Conservation (phyloP, 164 flowering plant genomes). For the Sextonia rubra region DNA sequence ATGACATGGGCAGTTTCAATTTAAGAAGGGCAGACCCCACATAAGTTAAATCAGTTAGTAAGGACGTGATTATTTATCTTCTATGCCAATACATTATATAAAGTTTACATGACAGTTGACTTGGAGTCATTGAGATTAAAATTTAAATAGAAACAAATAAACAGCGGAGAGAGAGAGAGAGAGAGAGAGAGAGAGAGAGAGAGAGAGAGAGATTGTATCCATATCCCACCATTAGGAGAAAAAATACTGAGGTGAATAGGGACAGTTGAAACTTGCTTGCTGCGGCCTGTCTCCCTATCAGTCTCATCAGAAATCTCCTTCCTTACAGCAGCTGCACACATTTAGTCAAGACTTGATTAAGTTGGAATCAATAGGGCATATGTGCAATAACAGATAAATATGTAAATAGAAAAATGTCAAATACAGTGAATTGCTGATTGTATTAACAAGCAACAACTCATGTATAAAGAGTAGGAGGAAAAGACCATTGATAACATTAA, state of each 20-base stretch:
- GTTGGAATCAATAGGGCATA: background rate
- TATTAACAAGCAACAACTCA: too few species aligned
- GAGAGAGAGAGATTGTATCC: background rate
- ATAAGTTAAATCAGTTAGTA: too few species aligned
- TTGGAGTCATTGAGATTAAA: too few species aligned
- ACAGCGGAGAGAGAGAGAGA: too few species aligned
- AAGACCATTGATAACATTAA: too few species aligned
- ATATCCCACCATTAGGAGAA: constrained; percentile 76
- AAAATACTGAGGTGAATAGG: constrained; percentile 92
- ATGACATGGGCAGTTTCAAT: too few species aligned
- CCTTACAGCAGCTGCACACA: constrained; percentile 74
- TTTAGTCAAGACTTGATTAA: background rate
- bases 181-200: background rate
- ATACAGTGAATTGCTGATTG: background rate
- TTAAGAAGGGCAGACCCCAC: too few species aligned
- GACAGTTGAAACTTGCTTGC: constrained; percentile 68
- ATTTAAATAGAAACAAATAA: too few species aligned
- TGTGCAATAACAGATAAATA: background rate
- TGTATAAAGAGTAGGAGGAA: too few species aligned
- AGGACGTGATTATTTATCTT: too few species aligned
- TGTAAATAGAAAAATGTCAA: background rate
- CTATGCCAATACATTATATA: too few species aligned
- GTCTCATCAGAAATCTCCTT: constrained; percentile 94
- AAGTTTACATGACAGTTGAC: too few species aligned
- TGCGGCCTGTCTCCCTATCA: constrained; percentile 89